Evolutionary conservation across 2,329 filamentous ascomycete species (phyloP), one percentile per base, ranked within the genome.

Genomic region (Ophiostoma sp.): DNA sequence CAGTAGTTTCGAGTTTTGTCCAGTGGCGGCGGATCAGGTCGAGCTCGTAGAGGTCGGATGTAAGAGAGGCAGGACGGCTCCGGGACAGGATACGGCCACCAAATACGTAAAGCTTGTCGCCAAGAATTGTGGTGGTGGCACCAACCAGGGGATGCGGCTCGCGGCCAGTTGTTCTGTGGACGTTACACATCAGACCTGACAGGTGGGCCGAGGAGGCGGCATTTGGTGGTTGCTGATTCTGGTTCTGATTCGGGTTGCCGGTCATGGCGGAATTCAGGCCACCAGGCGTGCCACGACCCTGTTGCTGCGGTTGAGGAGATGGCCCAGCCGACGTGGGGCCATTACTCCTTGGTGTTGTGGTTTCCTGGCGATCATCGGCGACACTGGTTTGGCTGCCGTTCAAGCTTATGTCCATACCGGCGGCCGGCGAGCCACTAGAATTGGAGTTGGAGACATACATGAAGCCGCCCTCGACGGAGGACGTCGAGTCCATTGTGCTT

Each of bases 31-130:
- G 86, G 71, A 97, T 91, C 63, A 99, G 83, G 77, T 99, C 94
- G 68, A 99, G 81, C 77, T 98, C 94, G 78, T 97, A 98, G 70
- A 99, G 81, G 75, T 97, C 92, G 5, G 93, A 89, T 0, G 93
- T 97, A 70, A 99, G 81, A 66, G 92, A 89, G 5, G 85, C 82
- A 8, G 93, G 92, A 68, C 91, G 87, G 72, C 88, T 94, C 72
- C 92, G 83, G 14, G 95, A 97, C 66, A 98, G 80, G 73, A 96
- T 87, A 67, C 94, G 86, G 7, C 95, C 95, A 64, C 95, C 95
- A 80, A 98, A 99, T 3, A 98, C 93, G 77, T 97, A 99, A 36
- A 99, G 83, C 77, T 96, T 97, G 78, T 99, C 95, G 41, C 94
- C 95, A 1, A 99, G 79, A 64, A 98, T 91, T 0, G 95, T 98